Conservation (phyloP, 441 rosid genomes). For the Euphorbia celastroides region DNA sequence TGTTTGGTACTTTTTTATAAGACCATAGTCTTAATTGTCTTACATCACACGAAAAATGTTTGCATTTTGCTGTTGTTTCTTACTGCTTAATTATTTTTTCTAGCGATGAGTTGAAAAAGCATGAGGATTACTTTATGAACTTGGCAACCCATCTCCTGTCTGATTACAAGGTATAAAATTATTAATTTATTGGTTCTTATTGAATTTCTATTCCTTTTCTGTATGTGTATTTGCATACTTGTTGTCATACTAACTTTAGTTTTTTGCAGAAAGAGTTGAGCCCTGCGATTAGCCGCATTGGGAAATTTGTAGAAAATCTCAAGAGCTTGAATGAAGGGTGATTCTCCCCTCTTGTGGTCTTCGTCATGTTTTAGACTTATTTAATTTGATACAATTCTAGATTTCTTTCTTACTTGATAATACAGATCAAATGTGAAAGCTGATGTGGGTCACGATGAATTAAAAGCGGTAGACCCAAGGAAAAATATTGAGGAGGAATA, state of each 20-base stretch:
- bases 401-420: slow-evolving; percentile 19
- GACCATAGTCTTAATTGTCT: too few relatives aligned
- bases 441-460: slow-evolving; percentile 39
- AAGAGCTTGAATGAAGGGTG: slow-evolving; percentile 75
- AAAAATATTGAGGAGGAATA: slow-evolving; percentile 91
- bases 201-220: neutral
- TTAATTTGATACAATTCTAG: slow-evolving; percentile 13
- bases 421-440: slow-evolving; percentile 54
- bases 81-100: slow-evolving; percentile 25
- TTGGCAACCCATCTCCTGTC: slow-evolving; percentile 66
- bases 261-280: slow-evolving; percentile 69
- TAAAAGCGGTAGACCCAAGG: slow-evolving; percentile 60
- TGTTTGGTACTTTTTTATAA: neutral
- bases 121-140: slow-evolving; percentile 68
- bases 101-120: slow-evolving; percentile 83
- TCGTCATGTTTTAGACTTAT: slow-evolving; percentile 9
- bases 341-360: slow-evolving; percentile 10
- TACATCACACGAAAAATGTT: slow-evolving; percentile 14
- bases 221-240: neutral
- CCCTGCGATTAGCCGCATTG: slow-evolving; percentile 66
- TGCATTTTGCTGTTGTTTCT: slow-evolving; percentile 19
- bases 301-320: slow-evolving; percentile 79
- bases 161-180: slow-evolving; percentile 55
- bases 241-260: slow-evolving; percentile 10
- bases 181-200: slow-evolving; percentile 4